Conservation (phyloP, 2,329 filamentous ascomycete species). For the Chaetomiaceae sp. region DNA sequence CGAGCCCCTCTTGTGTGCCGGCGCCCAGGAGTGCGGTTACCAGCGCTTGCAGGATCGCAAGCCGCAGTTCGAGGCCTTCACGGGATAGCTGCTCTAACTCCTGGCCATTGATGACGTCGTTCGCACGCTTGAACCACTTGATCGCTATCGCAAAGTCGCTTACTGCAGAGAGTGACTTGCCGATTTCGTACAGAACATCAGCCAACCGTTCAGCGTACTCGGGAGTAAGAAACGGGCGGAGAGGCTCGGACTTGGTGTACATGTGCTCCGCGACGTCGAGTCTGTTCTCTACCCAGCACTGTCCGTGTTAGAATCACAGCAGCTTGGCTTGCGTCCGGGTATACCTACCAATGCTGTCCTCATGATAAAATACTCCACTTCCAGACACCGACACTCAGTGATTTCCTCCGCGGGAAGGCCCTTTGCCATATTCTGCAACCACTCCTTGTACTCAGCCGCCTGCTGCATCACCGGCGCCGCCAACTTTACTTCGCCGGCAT, state of each 20-base stretch:
- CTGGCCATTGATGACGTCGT: conserved; percentile 53
- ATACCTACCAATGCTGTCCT: conserved; percentile 60
- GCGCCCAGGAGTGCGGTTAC: conserved; percentile 52
- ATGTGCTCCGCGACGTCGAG: conserved; percentile 76
- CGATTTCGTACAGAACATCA: conserved; percentile 69
- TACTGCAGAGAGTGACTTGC: conserved; percentile 52
- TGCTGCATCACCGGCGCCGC: conserved; percentile 59
- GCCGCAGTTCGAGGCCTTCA: conserved; percentile 59
- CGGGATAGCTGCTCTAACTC: conserved; percentile 52
- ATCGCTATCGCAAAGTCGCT: conserved; percentile 52
- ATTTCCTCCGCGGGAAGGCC: conserved; percentile 31
- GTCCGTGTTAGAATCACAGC: conserved; percentile 10
- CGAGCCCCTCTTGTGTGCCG: conserved; percentile 40
- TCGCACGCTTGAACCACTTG: conserved; percentile 71
- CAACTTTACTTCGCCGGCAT: conserved; percentile 52
- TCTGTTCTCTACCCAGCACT: conserved; percentile 72
- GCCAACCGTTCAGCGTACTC: conserved; percentile 56
- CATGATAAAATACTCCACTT: conserved; percentile 61
- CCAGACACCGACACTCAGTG: conserved; percentile 36
- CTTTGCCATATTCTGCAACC: conserved; percentile 32
- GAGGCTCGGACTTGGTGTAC: conserved; percentile 56
- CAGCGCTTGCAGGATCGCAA: conserved; percentile 61
- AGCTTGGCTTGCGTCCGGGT: no score
- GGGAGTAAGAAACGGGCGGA: conserved; percentile 40
- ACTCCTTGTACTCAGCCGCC: conserved; percentile 53